These are phyloP conservation scores for Takakia lepidozioides DNA, from an alignment of 225 moss, liverwort and hornwort species.

Conservation along the genomic window DNA sequence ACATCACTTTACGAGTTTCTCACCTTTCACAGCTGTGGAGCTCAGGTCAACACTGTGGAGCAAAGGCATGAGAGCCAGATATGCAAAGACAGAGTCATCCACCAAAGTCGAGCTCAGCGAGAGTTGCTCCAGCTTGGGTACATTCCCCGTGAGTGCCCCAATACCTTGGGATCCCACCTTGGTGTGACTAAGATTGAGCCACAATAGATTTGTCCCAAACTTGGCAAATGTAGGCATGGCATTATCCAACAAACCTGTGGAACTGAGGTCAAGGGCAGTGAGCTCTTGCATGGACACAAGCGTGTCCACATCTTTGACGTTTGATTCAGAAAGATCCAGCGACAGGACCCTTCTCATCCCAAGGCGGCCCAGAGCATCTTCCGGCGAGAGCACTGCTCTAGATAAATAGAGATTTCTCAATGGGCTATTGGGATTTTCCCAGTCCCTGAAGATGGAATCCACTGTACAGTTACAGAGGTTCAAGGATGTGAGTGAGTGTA, in stretches of 20 bases:
- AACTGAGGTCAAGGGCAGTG: constrained; percentile 23
- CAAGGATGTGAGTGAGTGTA: constrained; percentile 21
- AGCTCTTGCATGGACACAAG: constrained; percentile 29
- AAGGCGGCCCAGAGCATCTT: constrained; percentile 9
- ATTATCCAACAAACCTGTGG: constrained; percentile 27
- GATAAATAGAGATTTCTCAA: constrained; percentile 33
- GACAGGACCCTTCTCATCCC: constrained; percentile 19
- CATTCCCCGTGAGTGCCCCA: constrained; percentile 26
- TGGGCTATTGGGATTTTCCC: constrained; percentile 6
- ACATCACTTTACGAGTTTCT: too few relatives aligned
- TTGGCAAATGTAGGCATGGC: constrained; percentile 31
- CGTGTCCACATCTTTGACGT: constrained; percentile 19
- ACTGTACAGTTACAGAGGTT: constrained; percentile 43
- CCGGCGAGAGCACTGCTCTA: constrained; percentile 22
- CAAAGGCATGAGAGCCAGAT: constrained; percentile 32
- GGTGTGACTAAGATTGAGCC: constrained; percentile 46
- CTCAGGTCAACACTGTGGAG: constrained; percentile 37
- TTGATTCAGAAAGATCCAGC: constrained; percentile 33
- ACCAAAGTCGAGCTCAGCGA: constrained; percentile 40
- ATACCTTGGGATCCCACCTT: constrained; percentile 45
- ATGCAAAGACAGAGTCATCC: constrained; percentile 33
- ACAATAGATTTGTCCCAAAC: constrained; percentile 26
- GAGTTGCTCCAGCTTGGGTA: constrained; percentile 40
- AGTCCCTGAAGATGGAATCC: constrained; percentile 25
- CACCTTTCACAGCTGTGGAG: constrained; percentile 37